Evolutionary conservation across 2,329 filamentous ascomycete species (phyloP), one percentile per base, ranked within the genome.

Genomic region (Nannizziopsis arthrosporioides): DNA sequence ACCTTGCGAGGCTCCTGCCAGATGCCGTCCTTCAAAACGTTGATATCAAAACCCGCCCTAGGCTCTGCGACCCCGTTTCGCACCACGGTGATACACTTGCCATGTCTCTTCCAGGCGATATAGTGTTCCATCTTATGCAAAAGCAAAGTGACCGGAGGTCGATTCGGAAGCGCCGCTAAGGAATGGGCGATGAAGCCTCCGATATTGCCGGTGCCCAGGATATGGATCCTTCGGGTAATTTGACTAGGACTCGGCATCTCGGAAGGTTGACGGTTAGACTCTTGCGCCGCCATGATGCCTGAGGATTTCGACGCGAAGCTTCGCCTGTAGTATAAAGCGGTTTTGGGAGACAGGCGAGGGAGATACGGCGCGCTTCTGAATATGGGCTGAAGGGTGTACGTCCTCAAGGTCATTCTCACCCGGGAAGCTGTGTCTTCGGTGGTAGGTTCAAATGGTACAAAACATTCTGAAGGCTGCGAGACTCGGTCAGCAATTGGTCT

Each of bases 191-290:
- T 78, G 19, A 95, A 77, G 38, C 79, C 79, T 11, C 88, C 89
- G 10, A 94, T 72, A 60, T 87, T 93, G 32, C 89, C 89, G 9
- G 84, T 62, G 9, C 90, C 89, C 2, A 94, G 68, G 42, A 95
- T 74, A 59, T 92, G 80, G 52, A 94, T 81, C 31, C 81, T 74
- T 51, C 69, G 59, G 34, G 54, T 54, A 10, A 55, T 47, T 17
- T 27, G 45, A 14, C n/a, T 42, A 11, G 8, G 36, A n/a, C n/a
- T 10, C 14, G 30, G 11, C 17, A 38, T 31, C n/a, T 42, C 45
- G 36, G 45, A 19, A 27, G 42, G 36, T n/a, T 8, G 30, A 5
- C 37, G 37, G 8, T 41, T 39, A n/a, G n/a, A n/a, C n/a, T 47
- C 45, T 18, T 35, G 30, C 36, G 18, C 37, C 45, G 41, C 45